phyloP scores from a whole-genome alignment of 2,329 filamentous ascomycete genomes.

The Phialemoniopsis sp. region DNA sequence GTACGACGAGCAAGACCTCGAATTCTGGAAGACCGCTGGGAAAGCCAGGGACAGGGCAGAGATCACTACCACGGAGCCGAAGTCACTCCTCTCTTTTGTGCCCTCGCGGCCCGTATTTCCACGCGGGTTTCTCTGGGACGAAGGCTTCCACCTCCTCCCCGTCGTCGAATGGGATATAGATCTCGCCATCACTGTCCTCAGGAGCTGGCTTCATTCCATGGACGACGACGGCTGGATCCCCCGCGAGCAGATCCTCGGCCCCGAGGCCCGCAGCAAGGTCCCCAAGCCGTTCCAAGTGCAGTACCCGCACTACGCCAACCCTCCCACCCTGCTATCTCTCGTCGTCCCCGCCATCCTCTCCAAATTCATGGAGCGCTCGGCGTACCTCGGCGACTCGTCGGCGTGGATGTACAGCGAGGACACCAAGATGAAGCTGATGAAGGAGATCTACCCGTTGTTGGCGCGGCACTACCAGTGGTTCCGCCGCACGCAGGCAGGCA shows the following conservation, averaged over 20 bases:
- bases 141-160: conserved; percentile 88
- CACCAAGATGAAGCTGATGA: conserved; percentile 61
- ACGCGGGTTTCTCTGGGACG: conserved; percentile 90
- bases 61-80: conserved; percentile 68
- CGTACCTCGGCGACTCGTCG: conserved; percentile 55
- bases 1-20: conserved; percentile 86
- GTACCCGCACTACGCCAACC: conserved; percentile 91
- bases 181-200: conserved; percentile 75
- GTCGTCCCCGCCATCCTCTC: conserved; percentile 77
- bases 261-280: conserved; percentile 86
- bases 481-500: conserved; percentile 78
- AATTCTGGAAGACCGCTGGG: conserved; percentile 84
- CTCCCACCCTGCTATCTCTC: conserved; percentile 84
- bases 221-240: conserved; percentile 94
- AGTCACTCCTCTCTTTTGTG: conserved; percentile 79
- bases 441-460: conserved; percentile 85
- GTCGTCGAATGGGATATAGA: conserved; percentile 89
- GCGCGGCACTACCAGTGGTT: conserved; percentile 89
- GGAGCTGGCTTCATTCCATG: conserved; percentile 92
- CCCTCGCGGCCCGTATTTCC: conserved; percentile 90
- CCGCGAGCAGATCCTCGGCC: conserved; percentile 84
- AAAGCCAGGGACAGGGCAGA: conserved; percentile 64
- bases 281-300: conserved; percentile 84
- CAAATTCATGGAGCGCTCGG: conserved; percentile 57
- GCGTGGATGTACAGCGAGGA: conserved; percentile 25